Conservation (phyloP, 2,329 filamentous ascomycete genomes). For the Neonectria hederae region DNA sequence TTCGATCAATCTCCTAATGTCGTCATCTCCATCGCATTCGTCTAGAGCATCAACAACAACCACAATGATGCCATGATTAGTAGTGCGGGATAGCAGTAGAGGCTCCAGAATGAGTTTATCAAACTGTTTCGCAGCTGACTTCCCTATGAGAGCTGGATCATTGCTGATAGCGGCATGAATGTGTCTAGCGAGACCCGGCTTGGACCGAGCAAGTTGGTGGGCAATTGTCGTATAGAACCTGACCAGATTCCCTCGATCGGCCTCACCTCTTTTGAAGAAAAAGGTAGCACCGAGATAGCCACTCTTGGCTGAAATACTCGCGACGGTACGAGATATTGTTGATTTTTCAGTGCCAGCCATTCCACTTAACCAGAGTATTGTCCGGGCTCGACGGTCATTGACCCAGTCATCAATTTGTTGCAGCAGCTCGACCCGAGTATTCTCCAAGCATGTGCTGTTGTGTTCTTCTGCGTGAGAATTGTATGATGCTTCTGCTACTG, state of each 20-base stretch:
- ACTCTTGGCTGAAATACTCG: slow-evolving; percentile 4
- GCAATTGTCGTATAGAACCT: slow-evolving; percentile 53
- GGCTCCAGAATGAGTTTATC: slow-evolving; percentile 50
- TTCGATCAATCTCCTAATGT: slow-evolving; percentile 31
- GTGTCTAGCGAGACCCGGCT: slow-evolving; percentile 37
- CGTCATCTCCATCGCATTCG: slow-evolving; percentile 39
- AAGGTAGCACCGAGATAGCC: slow-evolving; percentile 49
- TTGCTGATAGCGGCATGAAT: slow-evolving; percentile 43
- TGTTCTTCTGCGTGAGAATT: slow-evolving; percentile 47
- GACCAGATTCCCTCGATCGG: slow-evolving; percentile 47
- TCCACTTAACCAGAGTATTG: slow-evolving; percentile 51
- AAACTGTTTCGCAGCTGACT: slow-evolving; percentile 49
- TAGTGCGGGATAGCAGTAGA: slow-evolving; percentile 24
- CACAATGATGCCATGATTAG: slow-evolving; percentile 5
- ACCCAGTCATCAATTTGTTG: slow-evolving; percentile 44
- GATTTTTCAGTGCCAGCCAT: slow-evolving; percentile 53
- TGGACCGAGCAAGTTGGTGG: slow-evolving; percentile 41
- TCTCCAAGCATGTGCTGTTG: slow-evolving; percentile 42
- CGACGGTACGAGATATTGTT: slow-evolving; percentile 49
- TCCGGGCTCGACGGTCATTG: slow-evolving; percentile 27
- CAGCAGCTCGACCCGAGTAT: slow-evolving; percentile 46
- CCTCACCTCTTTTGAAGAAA: slow-evolving; percentile 56
- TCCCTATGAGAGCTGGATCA: slow-evolving; percentile 42
- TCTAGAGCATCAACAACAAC: slow-evolving; percentile 49
- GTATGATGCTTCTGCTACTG: slow-evolving; percentile 39